A percentile compares a stretch with the other conserved stretches of the same genome.
These are phyloP conservation scores for Juglanconis oblonga DNA, from an alignment of 2,329 filamentous ascomycete species.

Conservation along the genomic window DNA sequence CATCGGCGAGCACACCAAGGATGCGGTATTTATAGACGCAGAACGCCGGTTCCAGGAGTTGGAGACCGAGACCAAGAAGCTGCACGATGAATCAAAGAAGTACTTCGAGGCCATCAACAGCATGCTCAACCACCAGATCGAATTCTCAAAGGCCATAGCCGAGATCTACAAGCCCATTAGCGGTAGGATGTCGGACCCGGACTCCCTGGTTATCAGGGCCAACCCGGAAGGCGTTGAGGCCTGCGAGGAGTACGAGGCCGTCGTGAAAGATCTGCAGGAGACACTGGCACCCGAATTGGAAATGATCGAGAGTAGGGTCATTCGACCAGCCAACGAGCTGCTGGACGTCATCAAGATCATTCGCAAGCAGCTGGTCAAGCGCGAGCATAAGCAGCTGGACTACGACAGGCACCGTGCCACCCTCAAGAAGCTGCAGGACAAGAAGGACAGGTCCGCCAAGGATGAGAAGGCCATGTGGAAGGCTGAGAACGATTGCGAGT, in stretches of 20 bases:
- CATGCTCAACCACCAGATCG: constrained; percentile 97
- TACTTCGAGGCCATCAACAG: constrained; percentile 98
- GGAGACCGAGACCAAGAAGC: constrained; percentile 91
- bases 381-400: constrained; percentile 96
- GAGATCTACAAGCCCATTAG: constrained; percentile 99
- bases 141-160: constrained; percentile 92
- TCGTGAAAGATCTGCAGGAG: constrained; percentile 86
- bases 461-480: constrained; percentile 98
- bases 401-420: constrained; percentile 82
- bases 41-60: constrained; percentile 92
- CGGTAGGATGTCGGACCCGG: constrained; percentile 89
- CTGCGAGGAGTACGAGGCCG: constrained; percentile 92
- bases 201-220: constrained; percentile 75
- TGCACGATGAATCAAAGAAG: constrained; percentile 95
- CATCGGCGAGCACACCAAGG: constrained; percentile 91
- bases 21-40: constrained; percentile 90
- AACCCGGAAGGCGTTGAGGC: constrained; percentile 91
- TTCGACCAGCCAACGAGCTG: constrained; percentile 89
- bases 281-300: constrained; percentile 89
- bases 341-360: constrained; percentile 94
- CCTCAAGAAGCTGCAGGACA: constrained; percentile 93
- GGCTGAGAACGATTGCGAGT: constrained; percentile 86
- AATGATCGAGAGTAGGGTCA: constrained; percentile 91
- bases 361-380: constrained; percentile 81
- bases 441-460: constrained; percentile 94